phyloP scores from a whole-genome alignment of 2,329 filamentous ascomycete genomes.

The Gnomoniopsis smithogilvyi region DNA sequence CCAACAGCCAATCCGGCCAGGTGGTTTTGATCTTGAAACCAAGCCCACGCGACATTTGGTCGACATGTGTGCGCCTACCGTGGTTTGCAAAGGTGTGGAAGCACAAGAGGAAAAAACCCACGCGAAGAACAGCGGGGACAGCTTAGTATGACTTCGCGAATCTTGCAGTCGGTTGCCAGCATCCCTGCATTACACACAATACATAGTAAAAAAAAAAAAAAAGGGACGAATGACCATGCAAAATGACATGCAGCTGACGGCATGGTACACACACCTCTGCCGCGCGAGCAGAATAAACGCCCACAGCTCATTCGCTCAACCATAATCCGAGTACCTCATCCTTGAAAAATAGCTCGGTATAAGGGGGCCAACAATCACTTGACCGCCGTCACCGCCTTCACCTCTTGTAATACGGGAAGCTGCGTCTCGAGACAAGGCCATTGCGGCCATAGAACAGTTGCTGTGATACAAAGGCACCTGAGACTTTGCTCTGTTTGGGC shows the following conservation, averaged over 20 bases:
- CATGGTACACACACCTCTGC: background rate
- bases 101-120: constrained; percentile 19
- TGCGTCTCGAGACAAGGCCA: constrained; percentile 8
- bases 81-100: constrained; percentile 13
- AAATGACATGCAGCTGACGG: background rate
- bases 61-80: background rate
- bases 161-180: constrained; percentile 28
- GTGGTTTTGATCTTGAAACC: background rate
- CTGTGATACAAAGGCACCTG: constrained; percentile 6
- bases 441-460: background rate
- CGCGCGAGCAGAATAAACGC: background rate
- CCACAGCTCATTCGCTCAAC: background rate
- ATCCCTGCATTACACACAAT: background rate
- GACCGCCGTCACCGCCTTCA: background rate
- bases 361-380: constrained; percentile 6
- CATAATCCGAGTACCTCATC: constrained; percentile 1
- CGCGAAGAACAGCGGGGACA: constrained; percentile 8
- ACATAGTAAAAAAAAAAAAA: background rate
- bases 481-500: background rate
- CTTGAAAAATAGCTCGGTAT: background rate
- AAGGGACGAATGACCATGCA: background rate
- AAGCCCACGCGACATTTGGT: background rate
- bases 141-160: constrained; percentile 33
- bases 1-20: background rate
- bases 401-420: constrained; percentile 1